Conservation (phyloP, 164 flowering plant genomes). For the Magnolia officinalis region DNA sequence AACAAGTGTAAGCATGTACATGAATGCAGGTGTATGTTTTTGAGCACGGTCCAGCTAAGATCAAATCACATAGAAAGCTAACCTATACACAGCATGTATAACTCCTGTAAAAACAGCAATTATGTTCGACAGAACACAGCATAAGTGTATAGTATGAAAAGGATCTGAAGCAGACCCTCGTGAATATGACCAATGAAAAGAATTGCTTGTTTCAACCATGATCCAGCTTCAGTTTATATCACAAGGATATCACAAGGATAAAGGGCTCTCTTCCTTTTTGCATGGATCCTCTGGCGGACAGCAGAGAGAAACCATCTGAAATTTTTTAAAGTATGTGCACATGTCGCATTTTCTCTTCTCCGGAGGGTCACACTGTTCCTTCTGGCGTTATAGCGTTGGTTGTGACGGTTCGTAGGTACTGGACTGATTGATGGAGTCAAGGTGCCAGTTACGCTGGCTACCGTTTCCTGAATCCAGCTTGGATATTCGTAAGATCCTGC, state of each 20-base stretch:
- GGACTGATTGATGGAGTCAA: conserved; percentile 40
- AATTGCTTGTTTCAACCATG: too few relatives aligned
- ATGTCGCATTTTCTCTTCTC: neutral
- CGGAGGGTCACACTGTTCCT: neutral
- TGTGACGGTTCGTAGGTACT: conserved; percentile 16
- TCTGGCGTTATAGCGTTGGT: conserved; percentile 2
- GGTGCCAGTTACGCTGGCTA: conserved; percentile 46
- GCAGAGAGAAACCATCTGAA: neutral
- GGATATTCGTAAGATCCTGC: conserved; percentile 49
- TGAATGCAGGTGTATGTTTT: too few relatives aligned
- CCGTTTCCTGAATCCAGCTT: conserved; percentile 30
- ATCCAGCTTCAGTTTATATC: neutral
- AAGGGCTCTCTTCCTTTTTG: neutral
- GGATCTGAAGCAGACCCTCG: too few relatives aligned
- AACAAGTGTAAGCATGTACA: too few relatives aligned
- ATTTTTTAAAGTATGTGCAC: neutral
- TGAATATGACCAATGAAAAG: too few relatives aligned
- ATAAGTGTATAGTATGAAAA: too few relatives aligned
- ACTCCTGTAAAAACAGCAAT: too few relatives aligned
- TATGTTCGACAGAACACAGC: too few relatives aligned
- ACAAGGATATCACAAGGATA: neutral
- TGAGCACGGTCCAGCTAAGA: too few relatives aligned
- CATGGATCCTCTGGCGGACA: neutral
- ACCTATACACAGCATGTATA: too few relatives aligned
- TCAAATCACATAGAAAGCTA: too few relatives aligned